Evolutionary conservation across 345 rosid genomes (phyloP), one percentile per base, ranked within the genome.

Genomic region (Turritis glabra): DNA sequence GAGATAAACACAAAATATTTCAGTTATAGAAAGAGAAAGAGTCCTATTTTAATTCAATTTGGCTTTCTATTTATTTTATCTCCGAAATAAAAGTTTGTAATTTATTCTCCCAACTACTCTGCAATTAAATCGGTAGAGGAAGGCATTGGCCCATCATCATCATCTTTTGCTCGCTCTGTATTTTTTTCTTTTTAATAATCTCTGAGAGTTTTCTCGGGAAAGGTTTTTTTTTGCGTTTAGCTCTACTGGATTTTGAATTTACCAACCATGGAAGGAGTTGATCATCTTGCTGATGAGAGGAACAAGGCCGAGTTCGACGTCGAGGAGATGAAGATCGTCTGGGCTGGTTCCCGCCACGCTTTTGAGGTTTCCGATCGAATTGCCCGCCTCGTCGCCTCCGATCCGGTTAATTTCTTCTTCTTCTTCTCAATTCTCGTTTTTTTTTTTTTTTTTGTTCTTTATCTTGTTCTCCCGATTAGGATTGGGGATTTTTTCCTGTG

Each of bases 281-380:
- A 92, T 82, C 79, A 85, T 67, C 80, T 85, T 23, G 91, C 86
- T 17, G 82, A 73, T 9, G 99, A 96, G 89, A 85, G 98, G 82
- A 85, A 52, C 82, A 88, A 75, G 82, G 88, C 95, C 0, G 83
- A 86, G 75, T 92, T 96, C 77, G 92, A 90, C 38, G 94, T 96
- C 43, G 93, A 90, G 3, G 88, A 84, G 44, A 89, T 96, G 97
- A 96, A 96, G 87, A 73, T 96, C 87, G 89, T 85, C 57, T 96
- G 99, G 99, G 97, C 93, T 17, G 96, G 99, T 37, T 96, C 99
- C 17, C 92, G 82, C 67, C 89, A 85, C 48, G 88, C 81, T 80
- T 82, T 84, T 38, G 93, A 96, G 67, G 79, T 89, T 79, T 82
- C 91, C 61, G 96, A 95, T 80, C 96, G 98, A 60, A 80, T 95